Conservation (phyloP, 495 filamentous ascomycete species). For the Chaetomium tenue region DNA sequence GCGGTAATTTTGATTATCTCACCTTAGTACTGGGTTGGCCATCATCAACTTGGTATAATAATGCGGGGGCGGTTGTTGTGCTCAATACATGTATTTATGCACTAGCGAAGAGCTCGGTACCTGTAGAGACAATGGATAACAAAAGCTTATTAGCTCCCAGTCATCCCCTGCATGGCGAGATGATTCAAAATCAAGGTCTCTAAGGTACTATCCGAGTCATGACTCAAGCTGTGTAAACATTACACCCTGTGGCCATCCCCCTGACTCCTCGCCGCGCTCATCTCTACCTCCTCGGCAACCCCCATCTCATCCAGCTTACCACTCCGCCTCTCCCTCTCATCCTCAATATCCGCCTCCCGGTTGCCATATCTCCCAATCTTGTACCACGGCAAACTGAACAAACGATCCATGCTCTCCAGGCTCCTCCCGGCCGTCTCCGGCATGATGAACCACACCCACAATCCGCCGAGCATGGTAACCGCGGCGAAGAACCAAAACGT, state of each 20-base stretch:
- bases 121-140: too few relatives aligned
- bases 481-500: constrained; percentile 68
- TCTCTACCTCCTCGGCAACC: constrained; percentile 21
- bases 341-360: constrained; percentile 51
- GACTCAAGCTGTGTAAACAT: neutral
- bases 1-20: too few relatives aligned
- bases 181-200: neutral
- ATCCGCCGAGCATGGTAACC: constrained; percentile 56
- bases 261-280: neutral
- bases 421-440: constrained; percentile 66
- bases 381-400: constrained; percentile 68
- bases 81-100: too few relatives aligned
- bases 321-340: constrained; percentile 33
- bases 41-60: too few relatives aligned
- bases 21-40: too few relatives aligned
- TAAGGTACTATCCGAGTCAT: neutral
- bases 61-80: too few relatives aligned
- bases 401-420: constrained; percentile 62
- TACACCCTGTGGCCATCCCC: neutral
- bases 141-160: too few relatives aligned
- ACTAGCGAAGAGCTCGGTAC: too few relatives aligned
- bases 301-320: constrained; percentile 23
- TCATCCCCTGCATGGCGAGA: neutral
- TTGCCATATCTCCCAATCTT: constrained; percentile 62
- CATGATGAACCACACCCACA: constrained; percentile 61